Evolutionary conservation across 768 basidiomycete species (phyloP).

Genomic region (Mycena polygramma): DNA sequence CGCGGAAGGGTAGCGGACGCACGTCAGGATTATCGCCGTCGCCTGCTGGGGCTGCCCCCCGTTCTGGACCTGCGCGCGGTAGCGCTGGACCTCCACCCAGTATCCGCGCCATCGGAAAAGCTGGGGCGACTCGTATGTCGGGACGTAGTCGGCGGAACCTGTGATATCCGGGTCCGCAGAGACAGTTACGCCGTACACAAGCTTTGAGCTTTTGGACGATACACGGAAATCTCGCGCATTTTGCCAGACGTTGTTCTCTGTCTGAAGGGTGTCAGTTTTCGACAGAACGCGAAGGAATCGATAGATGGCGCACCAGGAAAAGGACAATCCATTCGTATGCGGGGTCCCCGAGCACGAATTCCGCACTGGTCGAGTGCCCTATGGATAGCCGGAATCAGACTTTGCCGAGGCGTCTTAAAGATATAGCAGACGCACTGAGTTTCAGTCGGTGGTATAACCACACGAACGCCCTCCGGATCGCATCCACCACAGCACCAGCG

Average conservation of each 20-base stretch:
- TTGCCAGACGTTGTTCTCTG: slow-evolving; percentile 57
- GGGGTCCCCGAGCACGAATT: slow-evolving; percentile 60
- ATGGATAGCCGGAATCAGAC: slow-evolving; percentile 11
- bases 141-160: slow-evolving; percentile 56
- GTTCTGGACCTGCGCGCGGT: slow-evolving; percentile 34
- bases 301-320: slow-evolving; percentile 53
- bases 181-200: slow-evolving; percentile 55
- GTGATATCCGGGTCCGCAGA: slow-evolving; percentile 29
- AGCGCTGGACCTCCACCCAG: slow-evolving; percentile 54
- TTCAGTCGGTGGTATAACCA: slow-evolving; percentile 36
- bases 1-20: slow-evolving; percentile 28
- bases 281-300: not conserved
- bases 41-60: slow-evolving; percentile 31
- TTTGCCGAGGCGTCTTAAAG: not conserved
- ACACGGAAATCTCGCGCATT: slow-evolving; percentile 53
- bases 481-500: slow-evolving; percentile 35
- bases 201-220: slow-evolving; percentile 50
- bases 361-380: slow-evolving; percentile 61
- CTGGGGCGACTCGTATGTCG: slow-evolving; percentile 54
- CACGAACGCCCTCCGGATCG: slow-evolving; percentile 26
- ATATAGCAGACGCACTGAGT: slow-evolving; percentile 23
- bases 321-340: slow-evolving; percentile 64
- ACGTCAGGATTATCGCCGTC: slow-evolving; percentile 50
- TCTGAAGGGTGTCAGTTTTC: slow-evolving; percentile 41
- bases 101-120: slow-evolving; percentile 58